Evolutionary conservation across 805 yeast genomes (phyloP).

Genomic region (Lachancea kluyveri): DNA sequence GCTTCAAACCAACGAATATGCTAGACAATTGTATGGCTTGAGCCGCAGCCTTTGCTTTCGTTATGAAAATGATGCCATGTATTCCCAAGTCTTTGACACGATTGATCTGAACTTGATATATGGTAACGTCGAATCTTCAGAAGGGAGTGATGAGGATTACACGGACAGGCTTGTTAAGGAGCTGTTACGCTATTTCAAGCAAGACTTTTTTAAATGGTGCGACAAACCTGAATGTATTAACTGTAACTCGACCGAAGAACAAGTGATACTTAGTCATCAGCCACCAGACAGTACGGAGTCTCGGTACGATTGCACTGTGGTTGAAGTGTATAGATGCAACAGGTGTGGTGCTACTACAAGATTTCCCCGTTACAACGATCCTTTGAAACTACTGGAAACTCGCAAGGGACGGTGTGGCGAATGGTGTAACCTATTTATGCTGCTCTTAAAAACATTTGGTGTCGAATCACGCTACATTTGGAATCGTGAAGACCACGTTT

Average conservation of each 20-base stretch:
- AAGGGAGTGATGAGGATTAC: conserved; percentile 30
- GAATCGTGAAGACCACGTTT: conserved; percentile 92
- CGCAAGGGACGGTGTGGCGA: conserved; percentile 88
- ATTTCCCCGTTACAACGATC: conserved; percentile 75
- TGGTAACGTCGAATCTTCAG: conserved; percentile 34
- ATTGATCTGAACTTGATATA: conserved; percentile 57
- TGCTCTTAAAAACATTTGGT: conserved; percentile 63
- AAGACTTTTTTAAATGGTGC: conserved; percentile 79
- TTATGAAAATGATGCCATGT: conserved; percentile 39
- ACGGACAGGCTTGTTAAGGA: conserved; percentile 55
- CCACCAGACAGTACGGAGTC: conserved; percentile 42
- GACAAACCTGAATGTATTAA: conserved; percentile 55
- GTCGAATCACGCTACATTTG: conserved; percentile 65
- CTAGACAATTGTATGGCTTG: conserved; percentile 18
- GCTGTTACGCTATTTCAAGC: conserved; percentile 63
- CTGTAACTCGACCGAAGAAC: conserved; percentile 41
- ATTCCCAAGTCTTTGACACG: conserved; percentile 54
- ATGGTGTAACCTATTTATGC: conserved; percentile 82
- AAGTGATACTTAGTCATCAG: conserved; percentile 35
- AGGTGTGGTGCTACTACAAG: conserved; percentile 42
- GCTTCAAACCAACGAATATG: conserved; percentile 17
- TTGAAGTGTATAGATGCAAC: conserved; percentile 61
- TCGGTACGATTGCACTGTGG: conserved; percentile 42
- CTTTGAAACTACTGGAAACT: conserved; percentile 52
- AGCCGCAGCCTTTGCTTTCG: conserved; percentile 20